These are phyloP conservation scores for Dactylonectria estremocensis DNA, from an alignment of 2,329 filamentous ascomycete species.

Conservation along the genomic window DNA sequence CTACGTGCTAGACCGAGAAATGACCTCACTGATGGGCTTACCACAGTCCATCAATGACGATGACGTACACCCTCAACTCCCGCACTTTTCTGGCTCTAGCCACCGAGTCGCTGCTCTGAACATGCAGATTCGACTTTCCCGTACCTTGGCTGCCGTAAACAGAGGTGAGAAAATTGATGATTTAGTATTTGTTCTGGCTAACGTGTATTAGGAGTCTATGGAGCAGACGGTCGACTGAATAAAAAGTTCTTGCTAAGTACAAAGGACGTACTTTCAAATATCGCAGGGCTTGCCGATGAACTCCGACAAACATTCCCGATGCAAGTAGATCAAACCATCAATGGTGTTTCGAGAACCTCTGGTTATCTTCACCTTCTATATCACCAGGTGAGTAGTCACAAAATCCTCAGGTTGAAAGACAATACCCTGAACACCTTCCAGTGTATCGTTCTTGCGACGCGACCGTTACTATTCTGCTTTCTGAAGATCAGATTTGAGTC, in stretches of 20 bases:
- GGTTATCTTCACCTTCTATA: constrained; percentile 53
- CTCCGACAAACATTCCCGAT: constrained; percentile 50
- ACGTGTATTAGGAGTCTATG: constrained; percentile 47
- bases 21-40: constrained; percentile 68
- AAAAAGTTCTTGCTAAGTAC: constrained; percentile 52
- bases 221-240: constrained; percentile 48
- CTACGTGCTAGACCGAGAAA: constrained; percentile 67
- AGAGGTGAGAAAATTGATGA: constrained; percentile 38
- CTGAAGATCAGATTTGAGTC: constrained; percentile 52
- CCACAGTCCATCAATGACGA: constrained; percentile 65
- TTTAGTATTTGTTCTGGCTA: rapidly evolving
- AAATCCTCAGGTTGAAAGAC: background rate
- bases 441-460: constrained; percentile 54
- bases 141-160: constrained; percentile 50
- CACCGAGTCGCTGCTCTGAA: constrained; percentile 49
- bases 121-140: constrained; percentile 53
- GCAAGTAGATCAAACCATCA: constrained; percentile 45
- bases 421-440: background rate
- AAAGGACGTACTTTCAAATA: constrained; percentile 48
- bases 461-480: constrained; percentile 52
- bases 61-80: constrained; percentile 62
- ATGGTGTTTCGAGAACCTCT: constrained; percentile 53
- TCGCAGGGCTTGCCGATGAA: constrained; percentile 51
- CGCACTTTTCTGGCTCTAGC: constrained; percentile 47
- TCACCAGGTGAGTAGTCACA: constrained; percentile 47